A percentile compares a stretch with the other conserved stretches of the same genome.
Conservation (phyloP, 495 filamentous ascomycete genomes). For the Sphaerosporella brunnea region DNA sequence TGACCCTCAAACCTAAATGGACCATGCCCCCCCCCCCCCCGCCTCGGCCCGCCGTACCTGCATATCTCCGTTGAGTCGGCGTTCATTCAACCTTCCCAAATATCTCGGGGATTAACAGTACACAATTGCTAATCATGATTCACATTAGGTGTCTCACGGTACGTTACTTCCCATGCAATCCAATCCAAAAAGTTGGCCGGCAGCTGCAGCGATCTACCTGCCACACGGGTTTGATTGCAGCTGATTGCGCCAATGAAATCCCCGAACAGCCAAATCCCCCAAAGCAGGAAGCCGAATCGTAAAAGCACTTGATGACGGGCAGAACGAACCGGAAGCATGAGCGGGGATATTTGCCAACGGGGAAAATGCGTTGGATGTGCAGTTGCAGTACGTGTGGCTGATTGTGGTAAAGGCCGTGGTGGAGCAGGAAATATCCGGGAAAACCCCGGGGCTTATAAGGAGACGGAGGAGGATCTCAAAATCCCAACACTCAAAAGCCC, state of each 20-base stretch:
- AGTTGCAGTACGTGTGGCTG: no score
- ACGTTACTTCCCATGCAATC: not conserved
- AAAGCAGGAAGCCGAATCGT: not conserved
- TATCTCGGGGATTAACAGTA: not conserved
- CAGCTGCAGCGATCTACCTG: not conserved
- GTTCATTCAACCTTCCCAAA: not conserved
- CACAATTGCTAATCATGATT: not conserved
- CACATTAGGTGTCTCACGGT: not conserved
- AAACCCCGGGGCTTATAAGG: conserved; percentile 32
- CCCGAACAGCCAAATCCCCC: not conserved
- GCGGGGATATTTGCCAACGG: not conserved
- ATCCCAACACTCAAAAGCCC: conserved; percentile 70
- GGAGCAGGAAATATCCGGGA: conserved; percentile 60
- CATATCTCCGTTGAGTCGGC: not conserved
- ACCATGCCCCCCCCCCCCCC: not conserved
- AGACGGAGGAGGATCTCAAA: conserved; percentile 43
- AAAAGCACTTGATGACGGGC: not conserved
- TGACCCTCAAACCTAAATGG: not conserved
- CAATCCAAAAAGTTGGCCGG: not conserved
- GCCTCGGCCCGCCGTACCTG: not conserved
- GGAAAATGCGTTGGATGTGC: not conserved
- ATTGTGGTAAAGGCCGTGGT: conserved; percentile 30
- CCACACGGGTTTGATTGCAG: not conserved
- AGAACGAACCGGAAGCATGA: not conserved
- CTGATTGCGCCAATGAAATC: not conserved